A percentile compares a stretch with the other conserved stretches of the same genome.
Conservation (phyloP, 2,329 filamentous ascomycete species). For the Allantophomopsis lycopodina region DNA sequence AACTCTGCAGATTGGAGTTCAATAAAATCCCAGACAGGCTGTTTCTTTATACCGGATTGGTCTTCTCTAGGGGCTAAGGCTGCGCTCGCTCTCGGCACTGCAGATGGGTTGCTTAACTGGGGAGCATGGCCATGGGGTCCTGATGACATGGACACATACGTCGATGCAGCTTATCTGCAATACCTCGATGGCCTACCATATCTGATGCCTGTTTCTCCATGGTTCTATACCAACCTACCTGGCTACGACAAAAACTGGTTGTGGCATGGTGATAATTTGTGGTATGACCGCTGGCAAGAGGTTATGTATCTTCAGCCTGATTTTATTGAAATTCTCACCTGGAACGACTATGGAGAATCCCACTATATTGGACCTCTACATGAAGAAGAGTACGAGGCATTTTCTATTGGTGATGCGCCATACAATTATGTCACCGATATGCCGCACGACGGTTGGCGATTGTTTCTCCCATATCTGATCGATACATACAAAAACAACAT, state of each 20-base stretch:
- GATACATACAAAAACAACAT: constrained; percentile 1
- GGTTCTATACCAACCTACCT: constrained; percentile 40
- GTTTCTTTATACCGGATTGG: constrained; percentile 29
- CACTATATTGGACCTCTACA: constrained; percentile 31
- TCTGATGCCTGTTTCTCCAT: constrained; percentile 30
- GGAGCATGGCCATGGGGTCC: constrained; percentile 20
- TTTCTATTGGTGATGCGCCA: constrained; percentile 16
- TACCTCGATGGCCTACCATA: constrained; percentile 4
- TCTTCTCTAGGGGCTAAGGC: constrained; percentile 1
- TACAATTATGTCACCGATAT: constrained; percentile 27
- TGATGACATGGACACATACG: constrained; percentile 1
- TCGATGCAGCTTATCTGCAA: constrained; percentile 2
- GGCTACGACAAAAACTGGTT: constrained; percentile 36
- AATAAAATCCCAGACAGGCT: constrained; percentile 19
- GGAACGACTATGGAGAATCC: constrained; percentile 35
- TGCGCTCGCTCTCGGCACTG: constrained; percentile 3
- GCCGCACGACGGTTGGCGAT: constrained; percentile 24
- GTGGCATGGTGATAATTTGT: constrained; percentile 42
- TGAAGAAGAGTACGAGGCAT: constrained; percentile 12
- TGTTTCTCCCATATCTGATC: constrained; percentile 1
- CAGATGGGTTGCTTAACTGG: constrained; percentile 22
- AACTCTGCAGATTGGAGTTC: constrained; percentile 24
- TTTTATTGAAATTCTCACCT: constrained; percentile 27
- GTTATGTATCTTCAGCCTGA: constrained; percentile 25
- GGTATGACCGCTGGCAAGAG: constrained; percentile 41